Base-by-base conservation (phyloP, 2,329 filamentous ascomycete species). In the Dryadomyces quercus-mongolicae region DNA sequence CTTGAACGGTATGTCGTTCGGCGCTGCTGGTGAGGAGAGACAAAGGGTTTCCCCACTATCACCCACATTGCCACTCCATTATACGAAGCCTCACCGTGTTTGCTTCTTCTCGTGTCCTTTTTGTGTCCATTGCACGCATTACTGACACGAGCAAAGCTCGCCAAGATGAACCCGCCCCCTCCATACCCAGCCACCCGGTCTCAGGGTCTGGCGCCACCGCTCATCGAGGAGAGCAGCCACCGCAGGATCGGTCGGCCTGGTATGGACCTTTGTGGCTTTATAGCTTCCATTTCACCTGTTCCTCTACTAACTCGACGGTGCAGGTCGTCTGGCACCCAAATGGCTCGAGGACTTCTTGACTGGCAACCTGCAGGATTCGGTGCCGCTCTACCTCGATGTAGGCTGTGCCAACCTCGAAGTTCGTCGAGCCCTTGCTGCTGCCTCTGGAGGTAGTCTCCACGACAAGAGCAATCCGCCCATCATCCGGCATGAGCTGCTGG, bases 281-380 rank as follows among this genome's bases (percentile, higher is more conserved):
- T n/a, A n/a, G n/a, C n/a, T n/a, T 38, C 13, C 34, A 38, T 38
- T 38, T 38, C 34, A n/a, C n/a, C n/a, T n/a, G n/a, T n/a, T n/a
- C n/a, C 25, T 8, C 25, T 31, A 31, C 25, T 31, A 13, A 6
- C 20, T 2, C 22, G 8, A 40, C 15, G 1, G 2, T 50, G 44
- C 51, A 58, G 61, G 61, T 2, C 59, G 59, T 3, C 52, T 62
- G 12, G 59, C 61, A 16, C 60, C 60, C 8, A 55, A 55, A 49
- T 62, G 60, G 60, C 57, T 62, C 2, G 54, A 60, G 8, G 60
- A 61, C 20, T 57, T 62, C 13, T 9, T 60, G 12, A 42, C 48
- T 5, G 56, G 58, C 18, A 45, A 47, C n/a, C 54, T 62, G 4
- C 40, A 45, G 25, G 54, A 58, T 20, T 52, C 50, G 3, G 49